A percentile compares a stretch with the other conserved stretches of the same genome.
phyloP scores from a whole-genome alignment of 108 stramenopile genomes.

The Nannochloropsis salina region DNA sequence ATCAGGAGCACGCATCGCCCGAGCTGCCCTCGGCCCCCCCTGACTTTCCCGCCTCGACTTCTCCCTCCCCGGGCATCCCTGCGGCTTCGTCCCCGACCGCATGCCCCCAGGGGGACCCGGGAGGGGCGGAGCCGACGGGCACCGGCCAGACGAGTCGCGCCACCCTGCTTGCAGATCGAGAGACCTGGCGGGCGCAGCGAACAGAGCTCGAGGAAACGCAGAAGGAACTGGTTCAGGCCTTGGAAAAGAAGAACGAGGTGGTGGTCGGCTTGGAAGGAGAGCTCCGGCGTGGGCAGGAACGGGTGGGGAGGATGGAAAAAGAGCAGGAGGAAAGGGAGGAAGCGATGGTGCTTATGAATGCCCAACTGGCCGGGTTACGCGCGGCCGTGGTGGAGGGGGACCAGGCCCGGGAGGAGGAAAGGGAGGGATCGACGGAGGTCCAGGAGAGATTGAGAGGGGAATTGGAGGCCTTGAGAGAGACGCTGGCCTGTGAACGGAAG shows the following conservation, averaged over 20 bases:
- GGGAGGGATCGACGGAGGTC: background rate
- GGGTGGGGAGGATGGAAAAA: background rate
- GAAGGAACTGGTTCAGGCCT: background rate
- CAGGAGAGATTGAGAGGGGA: background rate
- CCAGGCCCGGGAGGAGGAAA: background rate
- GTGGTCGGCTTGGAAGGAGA: background rate
- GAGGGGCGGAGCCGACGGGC: no score
- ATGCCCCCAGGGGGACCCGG: no score
- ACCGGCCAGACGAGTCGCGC: no score
- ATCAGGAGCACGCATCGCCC: background rate
- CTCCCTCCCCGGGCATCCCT: no score
- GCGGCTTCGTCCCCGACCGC: no score
- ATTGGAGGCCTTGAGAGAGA: background rate
- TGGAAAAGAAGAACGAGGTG: background rate
- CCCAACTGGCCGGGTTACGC: background rate
- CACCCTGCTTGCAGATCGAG: no score
- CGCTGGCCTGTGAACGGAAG: no score
- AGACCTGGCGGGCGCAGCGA: no score
- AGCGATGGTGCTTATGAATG: background rate
- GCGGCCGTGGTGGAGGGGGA: conserved; percentile 1
- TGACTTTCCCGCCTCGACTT: no score
- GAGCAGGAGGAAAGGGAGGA: background rate
- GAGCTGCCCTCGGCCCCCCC: no score
- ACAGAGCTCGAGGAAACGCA: background rate
- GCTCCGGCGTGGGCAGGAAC: background rate